phyloP scores from a whole-genome alignment of 257 asterid genomes.

The Paulownia fortunei region DNA sequence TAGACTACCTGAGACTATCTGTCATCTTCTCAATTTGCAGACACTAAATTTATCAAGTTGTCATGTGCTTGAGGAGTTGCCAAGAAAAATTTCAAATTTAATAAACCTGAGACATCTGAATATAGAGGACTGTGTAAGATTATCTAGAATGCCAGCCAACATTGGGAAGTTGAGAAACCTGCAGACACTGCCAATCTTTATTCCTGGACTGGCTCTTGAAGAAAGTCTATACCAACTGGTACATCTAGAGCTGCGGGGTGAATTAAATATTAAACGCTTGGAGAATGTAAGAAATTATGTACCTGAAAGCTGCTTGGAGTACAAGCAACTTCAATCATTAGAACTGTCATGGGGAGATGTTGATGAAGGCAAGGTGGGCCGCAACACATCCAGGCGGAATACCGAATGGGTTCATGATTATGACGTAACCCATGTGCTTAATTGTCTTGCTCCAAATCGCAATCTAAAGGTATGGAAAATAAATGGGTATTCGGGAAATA shows the following conservation, averaged over 20 bases:
- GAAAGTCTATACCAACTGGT: background rate
- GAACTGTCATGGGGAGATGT: slow-evolving; percentile 10
- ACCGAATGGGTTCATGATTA: background rate
- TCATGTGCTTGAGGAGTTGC: background rate
- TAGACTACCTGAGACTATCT: slow-evolving; percentile 7
- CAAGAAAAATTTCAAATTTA: background rate
- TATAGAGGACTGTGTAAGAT: background rate
- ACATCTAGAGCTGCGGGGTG: background rate
- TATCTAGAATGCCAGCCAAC: background rate
- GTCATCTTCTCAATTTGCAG: slow-evolving; percentile 11
- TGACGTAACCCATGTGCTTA: background rate
- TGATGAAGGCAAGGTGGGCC: background rate
- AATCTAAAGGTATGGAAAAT: background rate
- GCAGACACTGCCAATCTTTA: slow-evolving; percentile 14
- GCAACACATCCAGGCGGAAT: background rate
- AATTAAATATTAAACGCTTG: background rate
- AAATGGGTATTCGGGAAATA: background rate
- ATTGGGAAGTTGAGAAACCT: background rate
- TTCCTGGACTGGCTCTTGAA: background rate
- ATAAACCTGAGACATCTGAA: slow-evolving; percentile 7
- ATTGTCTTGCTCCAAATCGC: background rate
- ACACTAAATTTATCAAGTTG: slow-evolving; percentile 11
- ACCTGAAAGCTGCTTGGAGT: background rate
- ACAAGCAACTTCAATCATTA: background rate
- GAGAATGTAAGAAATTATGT: background rate